A percentile compares a stretch with the other conserved stretches of the same genome.
Conservation (phyloP, 2,329 filamentous ascomycete genomes). For the Xylariaceae sp. region DNA sequence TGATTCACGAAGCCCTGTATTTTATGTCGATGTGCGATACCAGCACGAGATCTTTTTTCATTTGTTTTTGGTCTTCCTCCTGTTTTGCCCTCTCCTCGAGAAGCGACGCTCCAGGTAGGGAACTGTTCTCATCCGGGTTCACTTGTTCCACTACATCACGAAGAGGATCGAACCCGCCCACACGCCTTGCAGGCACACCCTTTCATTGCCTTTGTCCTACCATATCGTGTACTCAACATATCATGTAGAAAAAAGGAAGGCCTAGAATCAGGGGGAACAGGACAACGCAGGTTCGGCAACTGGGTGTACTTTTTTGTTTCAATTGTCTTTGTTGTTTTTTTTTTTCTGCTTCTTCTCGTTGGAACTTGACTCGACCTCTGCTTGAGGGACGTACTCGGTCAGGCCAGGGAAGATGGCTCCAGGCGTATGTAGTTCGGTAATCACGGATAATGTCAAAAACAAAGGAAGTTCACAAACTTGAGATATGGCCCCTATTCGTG, state of each 20-base stretch:
- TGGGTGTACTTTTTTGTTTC: conserved; percentile 6
- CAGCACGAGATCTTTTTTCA: neutral
- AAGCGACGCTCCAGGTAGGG: neutral
- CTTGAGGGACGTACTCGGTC: neutral
- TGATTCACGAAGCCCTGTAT: neutral
- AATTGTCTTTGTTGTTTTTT: neutral
- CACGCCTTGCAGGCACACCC: neutral
- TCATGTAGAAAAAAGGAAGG: conserved; percentile 17
- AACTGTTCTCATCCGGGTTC: neutral
- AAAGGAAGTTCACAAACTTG: too few relatives aligned
- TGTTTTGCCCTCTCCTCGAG: neutral
- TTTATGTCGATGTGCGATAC: neutral
- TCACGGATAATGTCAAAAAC: neutral
- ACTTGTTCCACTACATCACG: neutral
- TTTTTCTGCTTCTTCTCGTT: neutral
- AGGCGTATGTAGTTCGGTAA: neutral
- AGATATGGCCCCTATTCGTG: too few relatives aligned
- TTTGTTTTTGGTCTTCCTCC: neutral
- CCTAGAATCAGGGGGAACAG: conserved; percentile 11
- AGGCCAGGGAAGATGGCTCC: neutral
- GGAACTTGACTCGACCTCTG: neutral
- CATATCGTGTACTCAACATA: conserved; percentile 15
- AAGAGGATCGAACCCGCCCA: conserved; percentile 4
- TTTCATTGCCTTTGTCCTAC: conserved; percentile 10
- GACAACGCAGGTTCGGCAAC: conserved; percentile 10